Evolutionary conservation across 495 filamentous ascomycete genomes (phyloP).

Genomic region (Penicillium riverlandense): DNA sequence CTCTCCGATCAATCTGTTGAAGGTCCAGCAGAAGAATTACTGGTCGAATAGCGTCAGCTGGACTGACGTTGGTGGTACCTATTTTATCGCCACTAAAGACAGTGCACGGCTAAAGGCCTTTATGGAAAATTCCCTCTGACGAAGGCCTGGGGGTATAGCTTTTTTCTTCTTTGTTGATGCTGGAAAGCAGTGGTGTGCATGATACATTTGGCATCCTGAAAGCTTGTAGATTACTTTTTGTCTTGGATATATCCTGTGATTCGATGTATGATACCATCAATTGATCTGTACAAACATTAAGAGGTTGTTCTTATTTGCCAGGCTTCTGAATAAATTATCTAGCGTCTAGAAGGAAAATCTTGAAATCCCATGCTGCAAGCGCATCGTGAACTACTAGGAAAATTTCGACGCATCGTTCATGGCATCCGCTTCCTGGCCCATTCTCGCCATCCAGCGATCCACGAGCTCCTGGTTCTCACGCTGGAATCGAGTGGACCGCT

Average conservation of each 20-base stretch:
- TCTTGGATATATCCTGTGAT: slow-evolving; percentile 12
- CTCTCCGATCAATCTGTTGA: slow-evolving; percentile 70
- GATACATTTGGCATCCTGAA: not conserved
- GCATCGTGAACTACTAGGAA: slow-evolving; percentile 16
- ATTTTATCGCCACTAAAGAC: slow-evolving; percentile 84
- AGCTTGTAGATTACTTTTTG: slow-evolving; percentile 14
- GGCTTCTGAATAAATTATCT: too few relatives aligned
- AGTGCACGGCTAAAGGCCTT: slow-evolving; percentile 44
- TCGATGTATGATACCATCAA: slow-evolving; percentile 15
- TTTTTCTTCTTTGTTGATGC: not conserved
- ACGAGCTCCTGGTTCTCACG: slow-evolving; percentile 85
- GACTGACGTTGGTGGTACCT: slow-evolving; percentile 76
- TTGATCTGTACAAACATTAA: slow-evolving; percentile 3
- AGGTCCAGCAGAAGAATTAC: slow-evolving; percentile 69
- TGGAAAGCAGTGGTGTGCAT: slow-evolving; percentile 2
- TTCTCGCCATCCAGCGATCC: slow-evolving; percentile 83
- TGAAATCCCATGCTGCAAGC: not conserved
- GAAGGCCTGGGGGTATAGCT: not conserved
- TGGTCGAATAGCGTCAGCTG: slow-evolving; percentile 84
- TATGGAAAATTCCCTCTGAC: slow-evolving; percentile 28
- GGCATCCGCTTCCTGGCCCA: slow-evolving; percentile 76
- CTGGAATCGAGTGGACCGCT: slow-evolving; percentile 57
- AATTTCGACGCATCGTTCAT: slow-evolving; percentile 65
- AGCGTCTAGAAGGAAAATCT: too few relatives aligned
- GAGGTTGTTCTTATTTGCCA: not conserved